Conservation (phyloP, 371 early-diverging fungal genomes). For the Mortierella sp. region DNA sequence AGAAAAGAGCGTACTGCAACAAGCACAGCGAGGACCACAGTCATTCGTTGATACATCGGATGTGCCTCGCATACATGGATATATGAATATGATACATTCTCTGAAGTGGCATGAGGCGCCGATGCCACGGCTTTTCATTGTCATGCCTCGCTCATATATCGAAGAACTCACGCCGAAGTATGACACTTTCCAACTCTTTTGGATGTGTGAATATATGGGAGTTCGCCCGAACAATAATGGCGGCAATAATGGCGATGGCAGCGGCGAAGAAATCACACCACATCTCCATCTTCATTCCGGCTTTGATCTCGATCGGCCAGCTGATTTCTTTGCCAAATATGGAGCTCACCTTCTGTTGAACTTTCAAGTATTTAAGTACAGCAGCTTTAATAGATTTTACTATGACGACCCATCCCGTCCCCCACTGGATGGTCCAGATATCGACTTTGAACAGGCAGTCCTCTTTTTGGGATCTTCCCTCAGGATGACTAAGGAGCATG, state of each 20-base stretch:
- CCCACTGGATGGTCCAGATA: neutral
- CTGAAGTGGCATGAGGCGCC: conserved; percentile 22
- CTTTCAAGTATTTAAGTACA: conserved; percentile 10
- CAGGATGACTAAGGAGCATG: neutral
- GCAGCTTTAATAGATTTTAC: neutral
- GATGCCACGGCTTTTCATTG: conserved; percentile 12
- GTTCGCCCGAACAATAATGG: neutral
- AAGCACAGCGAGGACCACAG: neutral
- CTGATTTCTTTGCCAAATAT: conserved; percentile 7
- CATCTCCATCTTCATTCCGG: conserved; percentile 14
- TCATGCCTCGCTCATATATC: conserved; percentile 2
- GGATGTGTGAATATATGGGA: conserved; percentile 21
- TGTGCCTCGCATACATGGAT: neutral
- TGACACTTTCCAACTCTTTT: conserved; percentile 17
- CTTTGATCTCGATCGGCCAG: conserved; percentile 7
- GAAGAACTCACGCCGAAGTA: neutral
- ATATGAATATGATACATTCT: neutral
- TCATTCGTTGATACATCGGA: neutral
- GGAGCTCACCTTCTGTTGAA: conserved; percentile 6
- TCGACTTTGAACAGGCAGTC: neutral
- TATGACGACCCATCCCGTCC: neutral
- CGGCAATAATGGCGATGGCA: too few species aligned
- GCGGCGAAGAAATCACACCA: neutral
- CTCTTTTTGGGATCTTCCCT: neutral
- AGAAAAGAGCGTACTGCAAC: too few species aligned